phyloP scores from a whole-genome alignment of 176 grass and related monocot genomes.

The Oryza officinalis region DNA sequence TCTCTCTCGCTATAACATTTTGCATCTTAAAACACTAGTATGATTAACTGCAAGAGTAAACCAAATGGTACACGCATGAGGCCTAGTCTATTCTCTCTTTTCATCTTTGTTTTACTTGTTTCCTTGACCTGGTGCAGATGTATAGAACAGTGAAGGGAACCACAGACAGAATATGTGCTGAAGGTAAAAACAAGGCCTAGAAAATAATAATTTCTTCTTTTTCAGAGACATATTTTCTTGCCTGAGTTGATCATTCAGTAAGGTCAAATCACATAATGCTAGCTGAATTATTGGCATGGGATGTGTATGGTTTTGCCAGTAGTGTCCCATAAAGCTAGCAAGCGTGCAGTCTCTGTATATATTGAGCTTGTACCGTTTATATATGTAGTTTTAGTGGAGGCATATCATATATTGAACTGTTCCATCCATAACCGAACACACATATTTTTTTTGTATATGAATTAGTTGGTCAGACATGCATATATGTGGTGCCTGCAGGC shows the following conservation, averaged over 20 bases:
- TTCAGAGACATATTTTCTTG: slow-evolving; percentile 31
- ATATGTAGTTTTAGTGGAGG: not conserved
- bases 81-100: slow-evolving; percentile 28
- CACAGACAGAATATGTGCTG: slow-evolving; percentile 78
- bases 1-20: slow-evolving; percentile 21
- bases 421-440: not conserved
- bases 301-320: slow-evolving; percentile 18
- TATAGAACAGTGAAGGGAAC: slow-evolving; percentile 98
- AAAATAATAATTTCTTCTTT: slow-evolving; percentile 21
- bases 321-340: slow-evolving; percentile 34
- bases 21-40: not conserved
- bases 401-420: slow-evolving; percentile 3
- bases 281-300: slow-evolving; percentile 47
- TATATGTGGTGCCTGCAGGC: slow-evolving; percentile 41
- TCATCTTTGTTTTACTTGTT: slow-evolving; percentile 10
- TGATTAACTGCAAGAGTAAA: slow-evolving; percentile 11
- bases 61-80: slow-evolving; percentile 21
- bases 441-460: not conserved
- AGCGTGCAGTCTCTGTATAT: not conserved
- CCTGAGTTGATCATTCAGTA: slow-evolving; percentile 34
- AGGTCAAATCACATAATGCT: slow-evolving; percentile 52
- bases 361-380: not conserved
- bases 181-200: slow-evolving; percentile 45
- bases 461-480: slow-evolving; percentile 18
- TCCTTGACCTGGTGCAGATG: slow-evolving; percentile 69